phyloP scores from a whole-genome alignment of 2,329 filamentous ascomycete genomes.

The Waltergamsia citrina region DNA sequence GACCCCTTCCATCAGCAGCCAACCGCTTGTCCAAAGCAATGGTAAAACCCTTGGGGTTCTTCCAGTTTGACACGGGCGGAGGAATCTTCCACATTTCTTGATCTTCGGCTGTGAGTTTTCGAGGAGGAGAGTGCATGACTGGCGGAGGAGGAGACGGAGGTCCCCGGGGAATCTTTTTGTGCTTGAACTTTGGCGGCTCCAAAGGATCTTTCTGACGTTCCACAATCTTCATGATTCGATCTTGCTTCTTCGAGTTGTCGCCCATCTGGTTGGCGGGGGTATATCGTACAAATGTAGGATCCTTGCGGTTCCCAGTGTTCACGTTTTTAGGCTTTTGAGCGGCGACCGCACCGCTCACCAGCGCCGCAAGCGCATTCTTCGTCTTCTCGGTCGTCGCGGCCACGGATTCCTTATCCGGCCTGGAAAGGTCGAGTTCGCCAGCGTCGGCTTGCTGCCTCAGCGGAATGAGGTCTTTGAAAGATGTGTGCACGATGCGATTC shows the following conservation, averaged over 20 bases:
- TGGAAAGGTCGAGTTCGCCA: conserved; percentile 78
- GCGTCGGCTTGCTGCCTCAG: conserved; percentile 86
- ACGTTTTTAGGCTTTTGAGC: conserved; percentile 96
- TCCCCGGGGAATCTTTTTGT: conserved; percentile 93
- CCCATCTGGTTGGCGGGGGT: conserved; percentile 97
- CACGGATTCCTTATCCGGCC: conserved; percentile 79
- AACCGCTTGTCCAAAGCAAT: conserved; percentile 92
- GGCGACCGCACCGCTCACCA: conserved; percentile 78
- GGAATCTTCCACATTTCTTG: conserved; percentile 90
- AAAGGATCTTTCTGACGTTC: conserved; percentile 88
- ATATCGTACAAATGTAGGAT: conserved; percentile 90
- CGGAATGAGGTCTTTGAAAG: conserved; percentile 94
- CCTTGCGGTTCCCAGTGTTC: conserved; percentile 67
- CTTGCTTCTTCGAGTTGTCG: conserved; percentile 73
- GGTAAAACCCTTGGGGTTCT: conserved; percentile 97
- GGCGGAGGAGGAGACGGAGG: conserved; percentile 89
- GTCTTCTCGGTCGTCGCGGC: conserved; percentile 79
- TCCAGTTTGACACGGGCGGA: conserved; percentile 94
- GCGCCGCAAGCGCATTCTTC: conserved; percentile 69
- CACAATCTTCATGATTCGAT: conserved; percentile 97
- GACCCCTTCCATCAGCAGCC: conserved; percentile 81
- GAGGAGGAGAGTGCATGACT: conserved; percentile 86
- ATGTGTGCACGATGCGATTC: conserved; percentile 79
- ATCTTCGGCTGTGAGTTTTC: conserved; percentile 92
- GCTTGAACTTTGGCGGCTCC: conserved; percentile 97